phyloP scores from a whole-genome alignment of 257 asterid genomes.

The Scutellaria galericulata region DNA sequence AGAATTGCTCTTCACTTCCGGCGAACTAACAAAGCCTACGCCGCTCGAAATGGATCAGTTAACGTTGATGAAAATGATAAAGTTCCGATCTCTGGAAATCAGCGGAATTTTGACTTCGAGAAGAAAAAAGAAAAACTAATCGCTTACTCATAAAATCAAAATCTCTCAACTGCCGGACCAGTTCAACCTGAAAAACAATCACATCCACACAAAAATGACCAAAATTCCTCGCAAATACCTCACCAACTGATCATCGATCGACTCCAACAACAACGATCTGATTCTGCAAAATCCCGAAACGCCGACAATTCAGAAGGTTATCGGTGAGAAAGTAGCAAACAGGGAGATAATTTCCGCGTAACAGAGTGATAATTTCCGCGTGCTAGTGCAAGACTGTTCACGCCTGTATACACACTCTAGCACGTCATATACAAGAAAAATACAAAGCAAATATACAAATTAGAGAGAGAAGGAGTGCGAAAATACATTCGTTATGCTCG shows the following conservation, averaged over 20 bases:
- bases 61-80: conserved; percentile 23
- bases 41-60: conserved; percentile 44
- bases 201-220: conserved; percentile 39
- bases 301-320: conserved; percentile 27
- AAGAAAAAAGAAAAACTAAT: not conserved
- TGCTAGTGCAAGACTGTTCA: conserved; percentile 29
- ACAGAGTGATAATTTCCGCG: conserved; percentile 18
- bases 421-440: conserved; percentile 36
- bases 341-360: conserved; percentile 24
- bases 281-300: conserved; percentile 40
- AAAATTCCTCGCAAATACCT: conserved; percentile 29
- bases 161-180: conserved; percentile 18
- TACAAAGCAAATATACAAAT: conserved; percentile 22
- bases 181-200: conserved; percentile 22
- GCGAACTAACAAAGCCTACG: conserved; percentile 30
- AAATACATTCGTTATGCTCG: conserved; percentile 35
- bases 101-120: not conserved
- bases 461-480: conserved; percentile 26
- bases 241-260: conserved; percentile 45
- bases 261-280: conserved; percentile 55
- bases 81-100: conserved; percentile 36
- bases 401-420: conserved; percentile 30
- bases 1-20: conserved; percentile 50
- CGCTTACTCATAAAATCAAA: conserved; percentile 27
- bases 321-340: conserved; percentile 31